A percentile compares a stretch with the other conserved stretches of the same genome.
Conservation (phyloP, 768 basidiomycete species). For the Phanerochaete sordida region DNA sequence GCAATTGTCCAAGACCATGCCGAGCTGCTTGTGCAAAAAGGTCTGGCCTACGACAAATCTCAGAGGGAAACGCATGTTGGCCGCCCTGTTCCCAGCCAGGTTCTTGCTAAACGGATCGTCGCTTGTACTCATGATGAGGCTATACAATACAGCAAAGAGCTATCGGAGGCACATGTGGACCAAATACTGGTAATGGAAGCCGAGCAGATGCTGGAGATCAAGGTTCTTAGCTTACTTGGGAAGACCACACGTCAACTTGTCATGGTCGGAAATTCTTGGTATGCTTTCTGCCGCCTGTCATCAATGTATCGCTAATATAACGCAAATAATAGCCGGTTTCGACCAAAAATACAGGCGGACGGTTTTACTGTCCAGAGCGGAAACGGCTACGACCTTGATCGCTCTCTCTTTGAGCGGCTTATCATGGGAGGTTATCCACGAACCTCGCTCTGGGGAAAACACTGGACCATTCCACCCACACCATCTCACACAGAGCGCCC, state of each 20-base stretch:
- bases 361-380: slow-evolving; percentile 62
- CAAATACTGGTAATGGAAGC: slow-evolving; percentile 70
- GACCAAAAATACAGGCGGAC: slow-evolving; percentile 70
- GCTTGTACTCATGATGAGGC: slow-evolving; percentile 70
- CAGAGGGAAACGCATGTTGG: slow-evolving; percentile 33
- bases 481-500: slow-evolving; percentile 56
- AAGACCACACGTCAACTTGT: slow-evolving; percentile 47
- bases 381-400: slow-evolving; percentile 63
- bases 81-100: slow-evolving; percentile 29
- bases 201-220: slow-evolving; percentile 69
- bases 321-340: slow-evolving; percentile 51
- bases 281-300: neutral
- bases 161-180: slow-evolving; percentile 42
- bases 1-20: slow-evolving; percentile 33
- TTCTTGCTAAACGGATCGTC: slow-evolving; percentile 45
- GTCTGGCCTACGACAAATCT: slow-evolving; percentile 36
- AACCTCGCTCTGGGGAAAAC: slow-evolving; percentile 49
- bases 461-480: slow-evolving; percentile 75
- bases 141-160: slow-evolving; percentile 49
- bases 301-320: neutral
- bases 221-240: slow-evolving; percentile 56
- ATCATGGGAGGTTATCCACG: slow-evolving; percentile 63
- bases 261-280: slow-evolving; percentile 75
- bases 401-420: slow-evolving; percentile 66
- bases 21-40: slow-evolving; percentile 28